phyloP scores from a whole-genome alignment of 305 asterid genomes.

The Coffea humblotiana region DNA sequence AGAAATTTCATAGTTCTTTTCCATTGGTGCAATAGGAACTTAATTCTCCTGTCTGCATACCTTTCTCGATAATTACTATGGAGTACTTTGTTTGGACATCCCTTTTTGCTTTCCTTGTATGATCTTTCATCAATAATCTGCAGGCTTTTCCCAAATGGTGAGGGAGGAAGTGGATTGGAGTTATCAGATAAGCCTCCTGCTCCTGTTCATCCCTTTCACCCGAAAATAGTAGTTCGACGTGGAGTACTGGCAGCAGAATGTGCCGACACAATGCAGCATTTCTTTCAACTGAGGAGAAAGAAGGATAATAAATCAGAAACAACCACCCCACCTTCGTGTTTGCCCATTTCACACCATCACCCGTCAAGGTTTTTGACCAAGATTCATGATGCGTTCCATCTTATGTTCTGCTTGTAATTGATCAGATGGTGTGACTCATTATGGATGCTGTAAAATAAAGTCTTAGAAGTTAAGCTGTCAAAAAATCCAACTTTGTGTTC shows the following conservation, averaged over 20 bases:
- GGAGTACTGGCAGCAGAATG: slow-evolving; percentile 78
- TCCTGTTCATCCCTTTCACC: slow-evolving; percentile 95
- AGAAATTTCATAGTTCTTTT: slow-evolving; percentile 2
- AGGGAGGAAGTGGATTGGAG: slow-evolving; percentile 47
- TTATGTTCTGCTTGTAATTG: slow-evolving; percentile 60
- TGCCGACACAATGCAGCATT: slow-evolving; percentile 91
- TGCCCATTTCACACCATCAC: slow-evolving; percentile 53
- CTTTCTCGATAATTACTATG: background rate
- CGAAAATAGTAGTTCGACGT: slow-evolving; percentile 70
- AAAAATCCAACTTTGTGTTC: background rate
- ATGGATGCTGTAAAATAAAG: background rate
- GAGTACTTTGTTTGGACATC: background rate
- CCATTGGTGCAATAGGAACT: background rate
- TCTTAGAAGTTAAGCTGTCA: background rate
- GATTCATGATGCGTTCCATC: slow-evolving; percentile 65
- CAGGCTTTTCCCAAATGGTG: slow-evolving; percentile 90
- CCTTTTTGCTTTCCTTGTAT: background rate
- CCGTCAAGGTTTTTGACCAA: slow-evolving; percentile 61
- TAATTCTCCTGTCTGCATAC: background rate
- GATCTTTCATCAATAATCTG: slow-evolving; percentile 14
- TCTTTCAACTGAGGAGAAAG: slow-evolving; percentile 79
- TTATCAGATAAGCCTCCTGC: slow-evolving; percentile 67
- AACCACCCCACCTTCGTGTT: slow-evolving; percentile 56
- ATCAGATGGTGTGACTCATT: background rate
- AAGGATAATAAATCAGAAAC: slow-evolving; percentile 50